Evolutionary conservation across 352 stramenopile species (phyloP), one percentile per base, ranked within the genome.

Genomic region (Pythium brachiatum): DNA sequence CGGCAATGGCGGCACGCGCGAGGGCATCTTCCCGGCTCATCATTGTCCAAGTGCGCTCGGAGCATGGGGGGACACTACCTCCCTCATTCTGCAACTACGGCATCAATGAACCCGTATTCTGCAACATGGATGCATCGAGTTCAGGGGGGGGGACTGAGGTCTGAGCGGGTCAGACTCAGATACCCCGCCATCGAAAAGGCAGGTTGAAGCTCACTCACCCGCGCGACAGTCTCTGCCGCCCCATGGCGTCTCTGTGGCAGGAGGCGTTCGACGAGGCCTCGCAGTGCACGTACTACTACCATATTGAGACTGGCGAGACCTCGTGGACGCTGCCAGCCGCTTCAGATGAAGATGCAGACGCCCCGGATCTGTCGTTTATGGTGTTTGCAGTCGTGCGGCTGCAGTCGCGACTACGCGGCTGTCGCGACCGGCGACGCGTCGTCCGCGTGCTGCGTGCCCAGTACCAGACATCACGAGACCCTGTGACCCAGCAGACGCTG

Each of bases 271-370:
- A 92, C 47, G 74, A 90, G 47, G 68, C 68, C n/a, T 89, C 83
- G 11, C 78, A 90, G 50, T 83, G 66, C 4, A 62, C 60, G 5
- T 92, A 89, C 53, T 92, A 89, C 70, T 88, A 88, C 69, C 82
- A 92, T 51, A 60, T 76, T 6, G 57, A 74, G 53, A 90, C 83
- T 6, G 79, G 81, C 15, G 81, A 90, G 53, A 88, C 79, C 2
- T 81, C 79, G 20, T 92, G 81, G 83, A 86, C 71, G n/a, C 58
- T 73, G 12, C 82, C 80, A 6, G 23, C 29, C 3, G 41, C 25
- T 1, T 13, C 29, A 16, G 41, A 67, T 27, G 20, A 44, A 11
- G 41, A 41, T 8, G 29, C 66, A 31, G 63, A 16, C 1, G 44
- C 56, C 3, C 66, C 68, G 12, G 75, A 90, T 36, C 53, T 81